Evolutionary conservation across 2,329 filamentous ascomycete genomes (phyloP).

Genomic region (Fusarium tricinctum): DNA sequence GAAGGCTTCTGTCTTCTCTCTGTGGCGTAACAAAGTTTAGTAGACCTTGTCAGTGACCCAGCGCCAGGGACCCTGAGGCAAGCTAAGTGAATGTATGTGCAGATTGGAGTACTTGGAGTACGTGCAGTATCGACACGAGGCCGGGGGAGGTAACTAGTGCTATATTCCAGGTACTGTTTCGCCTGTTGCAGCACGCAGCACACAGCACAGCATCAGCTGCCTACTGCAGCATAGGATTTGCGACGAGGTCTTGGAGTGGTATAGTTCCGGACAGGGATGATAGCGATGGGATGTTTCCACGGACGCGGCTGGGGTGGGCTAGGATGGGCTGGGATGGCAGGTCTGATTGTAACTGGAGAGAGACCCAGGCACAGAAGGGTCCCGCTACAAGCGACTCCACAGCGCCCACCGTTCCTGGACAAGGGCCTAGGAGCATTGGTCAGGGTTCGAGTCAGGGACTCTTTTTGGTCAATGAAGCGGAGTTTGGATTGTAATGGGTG

Average conservation of each 20-base stretch:
- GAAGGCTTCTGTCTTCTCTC: conserved; percentile 37
- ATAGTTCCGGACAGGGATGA: conserved; percentile 40
- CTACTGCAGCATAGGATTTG: conserved; percentile 39
- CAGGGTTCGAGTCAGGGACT: conserved; percentile 49
- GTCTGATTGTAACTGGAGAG: conserved; percentile 33
- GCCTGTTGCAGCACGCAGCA: conserved; percentile 15
- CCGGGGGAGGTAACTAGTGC: neutral
- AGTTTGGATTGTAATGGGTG: conserved; percentile 34
- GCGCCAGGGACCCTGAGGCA: conserved; percentile 15
- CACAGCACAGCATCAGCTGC: conserved; percentile 3
- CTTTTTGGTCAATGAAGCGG: conserved; percentile 31
- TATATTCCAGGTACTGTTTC: conserved; percentile 8
- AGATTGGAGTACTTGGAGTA: conserved; percentile 15
- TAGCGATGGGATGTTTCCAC: conserved; percentile 44
- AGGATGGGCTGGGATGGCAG: conserved; percentile 33
- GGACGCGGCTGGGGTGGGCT: conserved; percentile 31
- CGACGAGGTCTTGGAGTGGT: conserved; percentile 36
- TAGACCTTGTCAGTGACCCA: conserved; percentile 10
- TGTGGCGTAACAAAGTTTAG: conserved; percentile 12
- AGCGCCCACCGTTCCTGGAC: conserved; percentile 46
- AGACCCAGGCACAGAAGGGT: neutral
- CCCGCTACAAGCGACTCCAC: conserved; percentile 38
- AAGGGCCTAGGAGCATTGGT: conserved; percentile 34
- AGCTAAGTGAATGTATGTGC: neutral
- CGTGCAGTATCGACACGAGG: conserved; percentile 27